Evolutionary conservation across 1,284 basidiomycete species (phyloP).

Genomic region (Earliella scabrosa): DNA sequence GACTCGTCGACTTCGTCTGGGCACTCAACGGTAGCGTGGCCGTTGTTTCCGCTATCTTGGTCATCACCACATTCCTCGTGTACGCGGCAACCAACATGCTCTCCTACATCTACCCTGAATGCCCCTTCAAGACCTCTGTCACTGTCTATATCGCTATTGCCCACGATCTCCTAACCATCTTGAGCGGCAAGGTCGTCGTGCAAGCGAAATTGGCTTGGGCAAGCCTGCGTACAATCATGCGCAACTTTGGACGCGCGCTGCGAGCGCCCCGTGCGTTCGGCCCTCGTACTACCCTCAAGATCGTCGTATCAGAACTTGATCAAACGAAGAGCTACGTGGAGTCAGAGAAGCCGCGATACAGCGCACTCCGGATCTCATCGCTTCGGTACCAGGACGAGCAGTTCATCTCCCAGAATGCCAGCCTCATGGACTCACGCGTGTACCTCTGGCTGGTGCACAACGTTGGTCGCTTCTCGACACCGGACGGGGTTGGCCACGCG

Average conservation of each 20-base stretch:
- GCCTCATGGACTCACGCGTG: background rate
- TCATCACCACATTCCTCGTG: slow-evolving; percentile 4
- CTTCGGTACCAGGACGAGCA: slow-evolving; percentile 6
- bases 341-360: background rate
- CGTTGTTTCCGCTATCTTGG: slow-evolving; percentile 4
- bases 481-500: background rate
- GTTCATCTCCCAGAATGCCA: slow-evolving; percentile 1
- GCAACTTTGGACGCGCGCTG: too few relatives aligned
- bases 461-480: background rate
- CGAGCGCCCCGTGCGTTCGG: background rate
- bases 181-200: too few relatives aligned
- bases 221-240: too few relatives aligned
- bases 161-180: background rate
- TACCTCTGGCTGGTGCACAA: slow-evolving; percentile 9
- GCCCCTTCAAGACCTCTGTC: slow-evolving; percentile 18
- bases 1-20: slow-evolving; percentile 20
- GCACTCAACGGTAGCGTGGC: slow-evolving; percentile 6
- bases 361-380: background rate
- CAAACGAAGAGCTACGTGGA: background rate
- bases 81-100: slow-evolving; percentile 10
- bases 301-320: background rate
- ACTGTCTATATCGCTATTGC: slow-evolving; percentile 1
- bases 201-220: too few relatives aligned
- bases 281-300: background rate
- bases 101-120: slow-evolving; percentile 14